Evolutionary conservation across 2,329 filamentous ascomycete genomes (phyloP), one percentile per base, ranked within the genome.

Genomic region (Fusarium praegraminearum): DNA sequence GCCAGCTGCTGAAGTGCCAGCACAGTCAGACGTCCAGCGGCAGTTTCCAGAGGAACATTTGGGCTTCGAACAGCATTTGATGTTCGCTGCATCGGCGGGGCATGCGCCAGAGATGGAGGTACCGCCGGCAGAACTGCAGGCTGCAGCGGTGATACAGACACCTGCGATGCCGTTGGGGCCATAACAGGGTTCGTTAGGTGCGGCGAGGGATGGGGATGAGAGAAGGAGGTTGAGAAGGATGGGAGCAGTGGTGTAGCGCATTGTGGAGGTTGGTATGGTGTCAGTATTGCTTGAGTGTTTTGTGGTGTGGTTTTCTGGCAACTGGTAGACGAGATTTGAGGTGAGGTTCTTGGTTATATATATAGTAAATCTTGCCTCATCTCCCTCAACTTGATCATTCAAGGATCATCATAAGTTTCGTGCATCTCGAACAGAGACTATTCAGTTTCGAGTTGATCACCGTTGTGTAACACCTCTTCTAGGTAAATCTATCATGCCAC

Each of bases 31-130:
- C 3, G 65, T 56, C 78, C 78, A 83, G 60, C 78, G 76, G 61
- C 80, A 82, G 71, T 80, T 80, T 45, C 80, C 80, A 6, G 50
- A 57, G 35, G 60, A 72, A 66, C 82, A 83, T 3, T 63, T 53
- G 5, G 80, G 62, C 65, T 83, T 83, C 69, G 76, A 79, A 75
- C 82, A 83, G 77, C 81, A 83, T 60, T 79, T 78, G 53, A 84
- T 73, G 73, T 79, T 70, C 58, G 72, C 69, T 3, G 78, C 64
- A 62, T 82, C 80, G 22, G 73, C 67, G 7, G 81, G 80, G 65
- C 82, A 83, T 33, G 76, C 78, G 20, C 79, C 78, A 32, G 72
- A 68, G 62, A 80, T 77, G 59, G 77, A 77, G 52, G 75, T 79
- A 41, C 82, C 82, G 57, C 81, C 81, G 18, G 65, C 61, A 3